Evolutionary conservation across 441 rosid species (phyloP), one percentile per base, ranked within the genome.

Genomic region (Hura crepitans): DNA sequence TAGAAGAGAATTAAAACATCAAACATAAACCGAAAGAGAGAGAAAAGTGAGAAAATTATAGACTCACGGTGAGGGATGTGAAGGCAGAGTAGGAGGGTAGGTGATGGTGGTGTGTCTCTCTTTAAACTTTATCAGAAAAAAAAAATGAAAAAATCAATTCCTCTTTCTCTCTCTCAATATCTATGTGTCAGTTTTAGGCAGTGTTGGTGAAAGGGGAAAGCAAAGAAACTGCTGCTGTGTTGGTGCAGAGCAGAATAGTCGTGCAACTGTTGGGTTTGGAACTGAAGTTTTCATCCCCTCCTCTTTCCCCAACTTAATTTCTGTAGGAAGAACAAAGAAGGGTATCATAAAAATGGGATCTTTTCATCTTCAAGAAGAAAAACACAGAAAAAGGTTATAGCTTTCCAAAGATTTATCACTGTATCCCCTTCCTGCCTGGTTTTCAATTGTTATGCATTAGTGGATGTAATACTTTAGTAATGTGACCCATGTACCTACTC

Each of bases 151-250:
- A 68, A 23, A 25, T 45, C 20, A 60, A 39, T 37, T 61, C 17
- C 65, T 69, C n/a, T 18, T 10, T 66, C 64, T 64, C 60, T 54
- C 66, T 74, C 71, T 72, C 60, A 59, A 39, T 43, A 69, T 70
- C 65, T 43, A 60, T 73, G 65, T 73, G 80, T 74, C 83, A 80
- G 76, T 64, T 58, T 56, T 62, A 69, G 47, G 66, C 79, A 80
- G 77, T 55, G 83, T 49, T 72, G 70, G 68, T 59, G 70, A 76
- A 72, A 74, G 54, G 60, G 70, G 74, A 76, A 71, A 69, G 62
- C 80, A 58, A 63, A 37, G 68, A 62, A 46, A 74, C 76, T 63
- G 71, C 71, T 50, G 68, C 68, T 56, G 27, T 42, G 45, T 45
- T 57, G 71, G 51, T 42, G 66, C 74, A 63, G 74, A 78, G 63